Base-by-base conservation (phyloP, 768 basidiomycete genomes). In the Melanogaster broomeanus region DNA sequence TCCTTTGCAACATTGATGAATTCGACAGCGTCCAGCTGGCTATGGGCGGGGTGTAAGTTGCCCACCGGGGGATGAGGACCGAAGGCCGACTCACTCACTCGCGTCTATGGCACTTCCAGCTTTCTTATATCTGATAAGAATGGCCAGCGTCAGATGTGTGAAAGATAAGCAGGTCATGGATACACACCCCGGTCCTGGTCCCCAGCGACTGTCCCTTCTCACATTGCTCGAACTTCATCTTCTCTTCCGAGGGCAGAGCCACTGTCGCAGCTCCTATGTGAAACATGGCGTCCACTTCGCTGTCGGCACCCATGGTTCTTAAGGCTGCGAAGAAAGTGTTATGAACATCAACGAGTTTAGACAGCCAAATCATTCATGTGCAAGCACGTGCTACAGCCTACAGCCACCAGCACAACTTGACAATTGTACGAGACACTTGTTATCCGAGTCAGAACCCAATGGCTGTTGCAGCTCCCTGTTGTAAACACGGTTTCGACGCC, bases 1-100 rank as follows among this genome's bases (percentile, higher is more conserved):
- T 90, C 86, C 61, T 86, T 85, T 0, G 85, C 72, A 28, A 88
- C 65, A 58, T 87, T 87, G 52, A 88, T 72, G 64, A 85, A 87
- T 60, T 88, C 84, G 3, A 77, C 74, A 0, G 74, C 75, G 60
- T 88, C 86, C 42, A 74, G 49, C 7, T 25, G 42, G 2, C 59
- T 63, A 13, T 42, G 12, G 16, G 15, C n/a, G 8, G n/a, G 24
- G 15, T 2, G 6, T 48, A 18, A 11, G 7, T 54, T 22, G 39
- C 37, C 11, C n/a, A 18, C 41, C 6, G 13, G 9, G 28, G n/a
- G 27, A 22, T 9, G 21, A 33, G 45, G 31, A 4, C 22, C 30
- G 13, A 39, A 11, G 31, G 7, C 3, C 2, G 24, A 52, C 57
- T 60, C 34, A 74, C 35, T 86, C 87, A 11, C 71, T 72, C 19